Evolutionary conservation across 352 stramenopile species (phyloP).

Genomic region (Phytopythium cucurbitacearum): DNA sequence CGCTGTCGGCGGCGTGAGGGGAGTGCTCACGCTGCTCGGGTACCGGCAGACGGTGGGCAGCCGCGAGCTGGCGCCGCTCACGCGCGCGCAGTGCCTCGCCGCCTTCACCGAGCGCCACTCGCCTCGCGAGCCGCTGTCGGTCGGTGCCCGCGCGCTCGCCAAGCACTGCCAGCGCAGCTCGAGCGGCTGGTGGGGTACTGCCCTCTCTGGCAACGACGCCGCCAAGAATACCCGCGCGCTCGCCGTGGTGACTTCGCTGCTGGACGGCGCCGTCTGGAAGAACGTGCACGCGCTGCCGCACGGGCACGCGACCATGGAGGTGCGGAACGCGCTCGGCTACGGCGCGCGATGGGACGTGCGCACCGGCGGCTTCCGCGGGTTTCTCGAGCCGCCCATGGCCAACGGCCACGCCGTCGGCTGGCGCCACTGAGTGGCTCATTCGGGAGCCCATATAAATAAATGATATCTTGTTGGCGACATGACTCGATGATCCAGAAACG

Average conservation of each 20-base stretch:
- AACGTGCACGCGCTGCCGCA: slow-evolving; percentile 79
- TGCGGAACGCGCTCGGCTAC: slow-evolving; percentile 65
- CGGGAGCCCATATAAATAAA: neutral
- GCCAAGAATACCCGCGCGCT: slow-evolving; percentile 60
- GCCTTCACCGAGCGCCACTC: slow-evolving; percentile 46
- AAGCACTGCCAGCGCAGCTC: slow-evolving; percentile 76
- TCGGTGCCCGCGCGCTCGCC: slow-evolving; percentile 68
- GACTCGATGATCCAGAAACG: neutral
- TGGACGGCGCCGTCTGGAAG: slow-evolving; percentile 68
- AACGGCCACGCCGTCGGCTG: slow-evolving; percentile 73
- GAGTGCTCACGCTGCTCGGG: slow-evolving; percentile 58
- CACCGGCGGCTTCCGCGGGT: slow-evolving; percentile 55
- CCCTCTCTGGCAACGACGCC: slow-evolving; percentile 57
- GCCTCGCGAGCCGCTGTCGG: slow-evolving; percentile 42
- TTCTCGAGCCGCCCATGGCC: slow-evolving; percentile 77
- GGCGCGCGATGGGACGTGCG: slow-evolving; percentile 68
- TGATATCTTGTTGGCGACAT: neutral
- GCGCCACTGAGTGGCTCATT: slow-evolving; percentile 29
- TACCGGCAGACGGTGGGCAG: slow-evolving; percentile 61
- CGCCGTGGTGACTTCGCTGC: slow-evolving; percentile 38
- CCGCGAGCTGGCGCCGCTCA: slow-evolving; percentile 44
- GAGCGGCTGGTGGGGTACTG: slow-evolving; percentile 52
- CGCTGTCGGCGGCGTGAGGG: slow-evolving; percentile 44
- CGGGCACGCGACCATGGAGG: slow-evolving; percentile 61
- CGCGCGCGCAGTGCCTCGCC: slow-evolving; percentile 41